These are phyloP conservation scores for Arthrobotrys megalospora DNA, from an alignment of 2,329 filamentous ascomycete species.

Conservation along the genomic window DNA sequence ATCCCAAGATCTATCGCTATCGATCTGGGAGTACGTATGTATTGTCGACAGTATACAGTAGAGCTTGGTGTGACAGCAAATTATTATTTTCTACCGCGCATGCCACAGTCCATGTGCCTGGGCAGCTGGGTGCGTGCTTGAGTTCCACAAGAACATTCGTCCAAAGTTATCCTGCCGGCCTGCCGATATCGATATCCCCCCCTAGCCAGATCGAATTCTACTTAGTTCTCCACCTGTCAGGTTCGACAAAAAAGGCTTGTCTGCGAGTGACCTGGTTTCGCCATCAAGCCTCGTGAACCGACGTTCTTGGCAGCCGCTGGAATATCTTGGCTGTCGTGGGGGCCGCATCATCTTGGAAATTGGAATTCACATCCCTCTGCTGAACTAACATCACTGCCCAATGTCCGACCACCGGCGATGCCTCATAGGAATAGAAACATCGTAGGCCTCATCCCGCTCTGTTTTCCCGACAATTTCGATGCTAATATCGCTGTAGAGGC, in stretches of 20 bases:
- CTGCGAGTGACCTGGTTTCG: constrained; percentile 30
- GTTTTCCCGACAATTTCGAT: constrained; percentile 9
- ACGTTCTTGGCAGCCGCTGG: constrained; percentile 20
- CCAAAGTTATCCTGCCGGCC: constrained; percentile 7
- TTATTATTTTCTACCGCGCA: neutral
- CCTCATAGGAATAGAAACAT: constrained; percentile 50
- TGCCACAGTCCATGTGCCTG: neutral
- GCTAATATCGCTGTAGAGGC: constrained; percentile 61
- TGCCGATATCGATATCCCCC: constrained; percentile 24
- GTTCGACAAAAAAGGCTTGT: constrained; percentile 19
- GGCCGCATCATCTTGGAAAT: constrained; percentile 27
- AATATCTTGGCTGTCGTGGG: constrained; percentile 27
- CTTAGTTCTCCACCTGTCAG: constrained; percentile 24
- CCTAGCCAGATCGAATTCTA: constrained; percentile 11
- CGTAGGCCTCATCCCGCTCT: constrained; percentile 31
- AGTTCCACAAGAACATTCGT: constrained; percentile 23
- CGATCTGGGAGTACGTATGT: too few relatives aligned
- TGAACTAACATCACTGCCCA: constrained; percentile 25
- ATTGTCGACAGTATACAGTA: too few relatives aligned
- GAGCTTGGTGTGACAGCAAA: too few relatives aligned
- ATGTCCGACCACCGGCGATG: constrained; percentile 46
- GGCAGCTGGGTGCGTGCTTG: constrained; percentile 16
- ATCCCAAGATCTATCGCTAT: too few relatives aligned
- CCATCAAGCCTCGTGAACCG: constrained; percentile 34
- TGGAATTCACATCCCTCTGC: neutral